Evolutionary conservation across 306 rosid genomes (phyloP), one percentile per base, ranked within the genome.

Genomic region (Canavalia ensiformis): DNA sequence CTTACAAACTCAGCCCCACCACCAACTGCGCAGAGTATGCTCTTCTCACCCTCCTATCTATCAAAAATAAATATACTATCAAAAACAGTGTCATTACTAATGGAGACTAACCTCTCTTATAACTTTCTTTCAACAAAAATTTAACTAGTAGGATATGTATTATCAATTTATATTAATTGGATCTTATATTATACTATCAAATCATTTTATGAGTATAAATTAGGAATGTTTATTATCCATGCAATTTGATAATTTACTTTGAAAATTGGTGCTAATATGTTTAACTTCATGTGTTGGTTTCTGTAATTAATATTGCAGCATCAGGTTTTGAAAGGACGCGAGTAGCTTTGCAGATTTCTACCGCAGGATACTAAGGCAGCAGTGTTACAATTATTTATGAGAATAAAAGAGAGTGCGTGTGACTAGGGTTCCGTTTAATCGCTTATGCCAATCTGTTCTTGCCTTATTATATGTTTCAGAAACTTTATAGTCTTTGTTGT

Each of bases 1-100:
- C 91, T 50, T 90, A 83, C 84, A 71, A 60, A 71, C 83, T 90
- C 87, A 87, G 89, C 72, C 57, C 83, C 34, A 31, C 69, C 80
- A 83, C 89, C 50, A 71, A 90, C 81, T 88, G 94, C 63, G 37
- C 28, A n/a, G 34, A 30, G 66, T 75, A 28, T 1, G 28, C 29
- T 57, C 4, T 2, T 29, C 63, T 57, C 35, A 28, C 63, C 1
- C 47, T 44, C 47, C 6, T 2, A 44, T 4, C 4, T 37, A 37
- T 37, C 2, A 1, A 35, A 4, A 35, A 35, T 35, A 35, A 35
- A 35, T 35, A n/a, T n/a, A n/a, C 4, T 37, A 37, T 37, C 2
- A 18, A 18, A 18, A 18, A 18, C 25, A 18, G 25, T 18, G 25
- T 18, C 25, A 18, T 18, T 18, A 18, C 25, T 18, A 18, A 18